Conservation (phyloP, 2,329 filamentous ascomycete genomes). For the Hypomyces perniciosus region DNA sequence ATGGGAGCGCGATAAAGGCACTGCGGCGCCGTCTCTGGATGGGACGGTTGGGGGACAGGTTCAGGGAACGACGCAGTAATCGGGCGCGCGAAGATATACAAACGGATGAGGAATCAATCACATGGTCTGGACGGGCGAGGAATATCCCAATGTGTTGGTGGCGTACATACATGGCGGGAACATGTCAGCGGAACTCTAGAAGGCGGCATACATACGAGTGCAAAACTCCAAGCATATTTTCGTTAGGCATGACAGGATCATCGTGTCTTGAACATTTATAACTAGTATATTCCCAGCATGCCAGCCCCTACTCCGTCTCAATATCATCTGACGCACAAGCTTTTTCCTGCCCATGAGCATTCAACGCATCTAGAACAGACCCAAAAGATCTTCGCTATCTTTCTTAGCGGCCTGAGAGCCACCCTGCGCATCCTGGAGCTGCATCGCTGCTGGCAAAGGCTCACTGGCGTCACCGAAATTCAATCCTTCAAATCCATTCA, state of each 20-base stretch:
- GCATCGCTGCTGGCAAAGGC: slow-evolving; percentile 58
- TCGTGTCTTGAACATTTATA: not conserved
- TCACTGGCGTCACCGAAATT: slow-evolving; percentile 61
- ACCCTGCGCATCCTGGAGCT: slow-evolving; percentile 39
- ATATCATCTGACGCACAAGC: not conserved
- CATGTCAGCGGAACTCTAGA: not conserved
- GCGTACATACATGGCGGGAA: not conserved
- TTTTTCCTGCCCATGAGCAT: slow-evolving; percentile 2
- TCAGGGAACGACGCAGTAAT: slow-evolving; percentile 23
- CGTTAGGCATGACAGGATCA: not conserved
- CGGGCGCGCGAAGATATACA: not conserved
- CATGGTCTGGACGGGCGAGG: too few relatives aligned
- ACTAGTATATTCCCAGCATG: not conserved
- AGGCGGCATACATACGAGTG: not conserved
- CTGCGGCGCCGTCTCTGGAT: slow-evolving; percentile 34
- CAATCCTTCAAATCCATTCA: slow-evolving; percentile 82
- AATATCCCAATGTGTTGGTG: too few relatives aligned
- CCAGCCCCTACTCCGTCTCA: not conserved
- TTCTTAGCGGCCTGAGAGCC: slow-evolving; percentile 44
- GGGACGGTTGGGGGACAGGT: slow-evolving; percentile 41
- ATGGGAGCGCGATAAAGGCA: slow-evolving; percentile 61
- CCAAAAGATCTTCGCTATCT: slow-evolving; percentile 55
- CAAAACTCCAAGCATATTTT: not conserved
- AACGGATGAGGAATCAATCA: not conserved
- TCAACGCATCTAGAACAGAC: slow-evolving; percentile 30